Base-by-base conservation (phyloP, 805 yeast species). In the Lipomyces lipofer region DNA sequence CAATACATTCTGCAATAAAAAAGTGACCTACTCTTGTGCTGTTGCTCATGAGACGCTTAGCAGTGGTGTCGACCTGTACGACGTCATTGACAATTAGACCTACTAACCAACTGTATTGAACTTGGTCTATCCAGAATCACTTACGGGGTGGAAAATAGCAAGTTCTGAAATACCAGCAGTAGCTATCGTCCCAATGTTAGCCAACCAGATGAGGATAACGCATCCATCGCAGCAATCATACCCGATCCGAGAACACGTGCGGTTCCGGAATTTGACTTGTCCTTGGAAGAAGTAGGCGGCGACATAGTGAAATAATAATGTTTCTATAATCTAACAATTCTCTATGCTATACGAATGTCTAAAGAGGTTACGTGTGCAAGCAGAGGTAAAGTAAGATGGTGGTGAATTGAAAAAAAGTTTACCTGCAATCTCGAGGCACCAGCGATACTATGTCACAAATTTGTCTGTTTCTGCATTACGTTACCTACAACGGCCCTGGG, bases 141-240 rank as follows among this genome's bases (percentile, higher is more conserved):
- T 4, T 60, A 66, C 96, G 19, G 99, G 99, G 74, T 94, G 99
- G 83, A 94, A 94, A 38, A 94, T 95, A 52, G 86, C 95, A 64
- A 94, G 86, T 75, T 94, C 99, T 67, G 95, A 82, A 69, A 94
- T 88, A 66, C 99, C 99, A 39, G 99, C 99, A 19, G 95, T 51
- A 29, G 54, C 56, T 51, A 42, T 15, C 36, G n/a, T 21, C 9
- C 3, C 17, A 38, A 28, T 17, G 22, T 29, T 17, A 51, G 12
- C 42, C 24, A 27, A 27, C 17, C 33, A 15, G 17, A n/a, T 15
- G 10, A n/a, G 22, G 8, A 12, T 9, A 30, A 30, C 21, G 21
- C 29, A 21, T 4, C 22, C 6, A 36, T 3, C 22, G 25, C 17
- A 13, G 36, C 17, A n/a, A 30, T 56, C 69, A 21, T 62, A 67